Conservation (phyloP, 2,329 filamentous ascomycete genomes). For the Colletotrichum somersetense region DNA sequence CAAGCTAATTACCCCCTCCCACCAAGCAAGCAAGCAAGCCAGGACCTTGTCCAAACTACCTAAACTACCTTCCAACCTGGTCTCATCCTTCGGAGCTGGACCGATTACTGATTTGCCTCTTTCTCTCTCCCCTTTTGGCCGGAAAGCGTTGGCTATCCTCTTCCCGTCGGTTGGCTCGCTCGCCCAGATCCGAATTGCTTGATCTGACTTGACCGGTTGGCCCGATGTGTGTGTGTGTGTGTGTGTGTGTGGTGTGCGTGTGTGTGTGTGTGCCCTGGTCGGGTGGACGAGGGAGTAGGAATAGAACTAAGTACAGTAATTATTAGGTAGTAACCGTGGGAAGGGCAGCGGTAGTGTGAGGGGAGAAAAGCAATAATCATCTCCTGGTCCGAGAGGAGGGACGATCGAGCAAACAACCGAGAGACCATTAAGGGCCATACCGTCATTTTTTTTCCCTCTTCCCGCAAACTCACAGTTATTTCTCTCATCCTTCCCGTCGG, state of each 20-base stretch:
- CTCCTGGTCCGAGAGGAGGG: slow-evolving; percentile 32
- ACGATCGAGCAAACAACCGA: slow-evolving; percentile 39
- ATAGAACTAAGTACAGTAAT: not conserved
- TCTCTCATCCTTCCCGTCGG: slow-evolving; percentile 20
- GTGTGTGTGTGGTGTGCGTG: no score
- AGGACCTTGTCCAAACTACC: slow-evolving; percentile 5
- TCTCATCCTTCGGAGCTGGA: slow-evolving; percentile 11
- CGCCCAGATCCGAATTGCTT: not conserved
- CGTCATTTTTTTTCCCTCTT: not conserved
- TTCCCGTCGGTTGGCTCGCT: slow-evolving; percentile 3
- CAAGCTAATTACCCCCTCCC: not conserved
- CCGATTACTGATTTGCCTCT: slow-evolving; percentile 20
- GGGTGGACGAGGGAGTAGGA: not conserved
- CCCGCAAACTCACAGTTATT: slow-evolving; percentile 25
- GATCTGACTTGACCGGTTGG: not conserved
- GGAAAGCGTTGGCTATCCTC: not conserved
- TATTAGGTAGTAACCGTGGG: not conserved
- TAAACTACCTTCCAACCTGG: slow-evolving; percentile 39
- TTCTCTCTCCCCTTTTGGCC: slow-evolving; percentile 1
- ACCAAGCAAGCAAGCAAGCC: not conserved
- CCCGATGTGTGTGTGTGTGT: not conserved
- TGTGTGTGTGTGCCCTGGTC: no score
- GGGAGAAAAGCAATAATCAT: slow-evolving; percentile 42
- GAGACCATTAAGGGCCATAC: slow-evolving; percentile 30
- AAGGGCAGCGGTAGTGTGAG: not conserved